Conservation (phyloP, 345 rosid species). For the Salix dunnii region DNA sequence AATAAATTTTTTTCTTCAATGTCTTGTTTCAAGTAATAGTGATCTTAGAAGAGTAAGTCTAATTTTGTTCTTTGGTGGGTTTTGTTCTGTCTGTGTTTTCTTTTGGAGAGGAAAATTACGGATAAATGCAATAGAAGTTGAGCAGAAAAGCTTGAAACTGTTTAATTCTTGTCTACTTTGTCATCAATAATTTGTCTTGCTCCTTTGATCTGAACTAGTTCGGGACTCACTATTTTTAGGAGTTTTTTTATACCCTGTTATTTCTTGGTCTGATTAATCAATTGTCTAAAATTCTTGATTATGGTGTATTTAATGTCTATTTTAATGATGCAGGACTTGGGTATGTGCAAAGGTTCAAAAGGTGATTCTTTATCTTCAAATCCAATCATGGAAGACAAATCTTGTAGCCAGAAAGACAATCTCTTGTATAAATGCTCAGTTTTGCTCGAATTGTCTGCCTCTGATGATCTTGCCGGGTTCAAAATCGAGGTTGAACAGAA, state of each 20-base stretch:
- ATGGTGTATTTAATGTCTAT: conserved; percentile 5
- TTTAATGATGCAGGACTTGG: conserved; percentile 45
- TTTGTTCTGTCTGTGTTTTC: not conserved
- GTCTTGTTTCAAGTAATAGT: not conserved
- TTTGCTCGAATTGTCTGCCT: conserved; percentile 79
- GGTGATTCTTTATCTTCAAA: conserved; percentile 33
- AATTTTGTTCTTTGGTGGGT: not conserved
- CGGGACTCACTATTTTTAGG: not conserved
- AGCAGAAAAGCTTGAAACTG: not conserved
- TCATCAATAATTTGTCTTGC: not conserved
- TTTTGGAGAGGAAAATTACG: conserved; percentile 6
- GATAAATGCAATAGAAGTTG: not conserved
- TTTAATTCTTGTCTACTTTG: not conserved
- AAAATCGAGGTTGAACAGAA: conserved; percentile 47
- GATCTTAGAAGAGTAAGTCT: conserved; percentile 1
- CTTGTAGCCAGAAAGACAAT: conserved; percentile 28
- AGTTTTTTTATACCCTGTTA: not conserved
- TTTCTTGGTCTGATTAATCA: not conserved
- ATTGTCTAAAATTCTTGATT: not conserved
- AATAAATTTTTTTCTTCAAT: not conserved
- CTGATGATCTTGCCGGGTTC: conserved; percentile 57
- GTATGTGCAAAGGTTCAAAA: conserved; percentile 53
- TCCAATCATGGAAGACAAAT: conserved; percentile 46
- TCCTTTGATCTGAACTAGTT: not conserved
- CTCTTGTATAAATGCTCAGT: conserved; percentile 27